Evolutionary conservation across 331 rosid genomes (phyloP), one percentile per base, ranked within the genome.

Genomic region (Malus hybrid): DNA sequence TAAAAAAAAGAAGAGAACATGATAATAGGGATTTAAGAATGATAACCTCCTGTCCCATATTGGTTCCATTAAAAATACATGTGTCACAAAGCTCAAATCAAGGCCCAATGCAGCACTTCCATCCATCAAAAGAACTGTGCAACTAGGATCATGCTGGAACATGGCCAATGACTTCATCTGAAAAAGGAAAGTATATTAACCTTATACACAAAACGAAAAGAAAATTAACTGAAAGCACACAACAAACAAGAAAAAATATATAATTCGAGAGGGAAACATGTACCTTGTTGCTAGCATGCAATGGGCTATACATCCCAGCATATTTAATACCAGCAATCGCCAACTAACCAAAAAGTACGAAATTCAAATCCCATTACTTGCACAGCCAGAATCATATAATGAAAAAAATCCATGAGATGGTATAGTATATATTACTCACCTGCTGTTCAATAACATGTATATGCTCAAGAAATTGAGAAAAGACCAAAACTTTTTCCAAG

Each of bases 91-190:
- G 85, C 99, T 95, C 87, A 95, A 78, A 82, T 95, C 99, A 16
- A 95, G 97, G 78, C 99, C 99, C 88, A 95, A 70, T 32, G 99
- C 99, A 72, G 97, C 97, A 90, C 97, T 95, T 78, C 99, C 99
- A 83, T 95, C 97, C 99, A 95, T 95, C 85, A 95, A 76, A 81
- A 95, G 97, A 63, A 85, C 99, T 87, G 86, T 81, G 84, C 97
- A 95, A 80, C 83, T 79, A 64, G 90, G 70, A 84, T 95, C 96
- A 84, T 90, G 86, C 86, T 89, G 97, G 83, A 95, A 95, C 78
- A 10, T 81, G 78, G 89, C 69, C 83, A 95, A 79, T 48, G 99
- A 90, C 92, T 92, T 95, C 83, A 92, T 85, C 99, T 95, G 89
- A 67, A 85, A 65, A 79, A 76, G 67, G 77, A 76, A 87, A 79